Percentiles rank a stretch among this genome's conserved stretches.
phyloP scores from a whole-genome alignment of 148 eudicot genomes.

The Nepenthes mirabilis region DNA sequence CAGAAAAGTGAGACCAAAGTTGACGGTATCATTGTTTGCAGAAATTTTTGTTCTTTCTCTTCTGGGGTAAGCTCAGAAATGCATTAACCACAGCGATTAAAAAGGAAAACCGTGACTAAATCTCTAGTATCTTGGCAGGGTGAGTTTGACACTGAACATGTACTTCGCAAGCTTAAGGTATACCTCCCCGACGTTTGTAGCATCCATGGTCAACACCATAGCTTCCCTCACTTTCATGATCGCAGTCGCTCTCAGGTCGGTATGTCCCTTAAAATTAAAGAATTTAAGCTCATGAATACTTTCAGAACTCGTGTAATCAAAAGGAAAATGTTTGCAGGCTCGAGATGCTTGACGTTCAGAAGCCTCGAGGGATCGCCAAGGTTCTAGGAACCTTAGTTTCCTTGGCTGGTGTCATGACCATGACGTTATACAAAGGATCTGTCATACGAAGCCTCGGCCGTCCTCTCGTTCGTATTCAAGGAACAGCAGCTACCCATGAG shows the following conservation, averaged over 20 bases:
- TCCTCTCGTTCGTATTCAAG: conserved; percentile 35
- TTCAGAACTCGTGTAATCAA: too few relatives aligned
- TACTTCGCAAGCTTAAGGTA: conserved; percentile 63
- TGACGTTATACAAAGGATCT: conserved; percentile 66
- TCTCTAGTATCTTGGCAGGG: conserved; percentile 27
- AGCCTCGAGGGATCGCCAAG: conserved; percentile 53
- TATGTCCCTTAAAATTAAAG: background rate
- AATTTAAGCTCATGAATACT: too few relatives aligned
- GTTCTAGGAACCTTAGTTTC: conserved; percentile 49
- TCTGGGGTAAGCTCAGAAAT: conserved; percentile 36
- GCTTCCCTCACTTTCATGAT: conserved; percentile 62
- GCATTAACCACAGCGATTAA: background rate
- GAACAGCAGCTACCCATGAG: conserved; percentile 20
- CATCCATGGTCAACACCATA: conserved; percentile 62
- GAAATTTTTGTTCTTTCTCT: conserved; percentile 66
- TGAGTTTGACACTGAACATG: conserved; percentile 62
- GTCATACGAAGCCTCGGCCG: conserved; percentile 24
- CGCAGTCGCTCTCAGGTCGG: conserved; percentile 55
- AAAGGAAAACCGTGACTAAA: background rate
- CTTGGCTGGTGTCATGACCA: conserved; percentile 44
- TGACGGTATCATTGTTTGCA: conserved; percentile 43
- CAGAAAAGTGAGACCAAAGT: conserved; percentile 64
- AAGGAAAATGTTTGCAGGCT: conserved; percentile 21
- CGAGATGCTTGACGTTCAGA: conserved; percentile 39
- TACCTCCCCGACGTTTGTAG: conserved; percentile 67